Evolutionary conservation across 2,329 filamentous ascomycete genomes (phyloP).

Genomic region (Cladophialophora yegresii): DNA sequence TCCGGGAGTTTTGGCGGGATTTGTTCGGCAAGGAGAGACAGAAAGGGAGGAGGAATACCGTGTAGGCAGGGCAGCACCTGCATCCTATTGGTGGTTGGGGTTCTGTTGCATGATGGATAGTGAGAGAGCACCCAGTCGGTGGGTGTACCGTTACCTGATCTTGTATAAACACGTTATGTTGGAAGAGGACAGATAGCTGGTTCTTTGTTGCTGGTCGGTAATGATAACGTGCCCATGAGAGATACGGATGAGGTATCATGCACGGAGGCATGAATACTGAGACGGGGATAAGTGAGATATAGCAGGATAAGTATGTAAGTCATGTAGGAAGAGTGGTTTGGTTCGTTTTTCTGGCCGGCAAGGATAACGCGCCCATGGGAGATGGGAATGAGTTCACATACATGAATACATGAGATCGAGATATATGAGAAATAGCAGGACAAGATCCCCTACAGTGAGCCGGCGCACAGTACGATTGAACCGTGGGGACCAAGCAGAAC

Average conservation of each 20-base stretch:
- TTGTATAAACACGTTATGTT: background rate
- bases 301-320: background rate
- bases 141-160: background rate
- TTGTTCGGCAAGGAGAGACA: slow-evolving; percentile 53
- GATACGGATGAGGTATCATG: background rate
- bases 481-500: background rate
- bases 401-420: background rate
- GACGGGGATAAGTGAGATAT: background rate
- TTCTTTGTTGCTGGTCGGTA: background rate
- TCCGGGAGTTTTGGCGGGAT: slow-evolving; percentile 88
- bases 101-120: background rate
- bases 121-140: too few relatives aligned
- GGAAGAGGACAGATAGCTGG: too few relatives aligned
- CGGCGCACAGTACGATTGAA: background rate
- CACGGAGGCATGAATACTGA: background rate
- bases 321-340: background rate
- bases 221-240: background rate
- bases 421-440: background rate
- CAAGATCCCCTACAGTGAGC: too few relatives aligned
- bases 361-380: background rate
- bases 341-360: background rate
- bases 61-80: background rate
- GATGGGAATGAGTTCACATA: background rate
- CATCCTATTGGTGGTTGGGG: too few relatives aligned
- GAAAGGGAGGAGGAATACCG: background rate